A percentile compares a stretch with the other conserved stretches of the same genome.
These are phyloP conservation scores for Yarrowia galli DNA, from an alignment of 1,139 yeast genomes.

Conservation along the genomic window DNA sequence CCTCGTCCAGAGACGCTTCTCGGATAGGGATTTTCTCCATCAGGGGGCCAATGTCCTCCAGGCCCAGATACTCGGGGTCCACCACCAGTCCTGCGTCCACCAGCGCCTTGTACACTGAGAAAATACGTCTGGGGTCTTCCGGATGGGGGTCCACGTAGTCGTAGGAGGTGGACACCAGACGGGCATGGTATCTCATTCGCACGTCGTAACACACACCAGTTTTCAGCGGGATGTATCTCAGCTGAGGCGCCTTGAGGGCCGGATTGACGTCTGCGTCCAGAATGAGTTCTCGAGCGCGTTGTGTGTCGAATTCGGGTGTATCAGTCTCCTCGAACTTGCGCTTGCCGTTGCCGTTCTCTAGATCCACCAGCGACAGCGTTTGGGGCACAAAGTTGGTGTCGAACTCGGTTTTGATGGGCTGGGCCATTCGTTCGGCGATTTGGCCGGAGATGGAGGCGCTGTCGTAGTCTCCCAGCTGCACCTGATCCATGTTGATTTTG, in stretches of 20 bases:
- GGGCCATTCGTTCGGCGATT: conserved; percentile 30
- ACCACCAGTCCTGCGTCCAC: conserved; percentile 92
- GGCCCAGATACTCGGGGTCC: conserved; percentile 81
- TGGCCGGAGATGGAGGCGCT: conserved; percentile 35
- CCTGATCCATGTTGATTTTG: conserved; percentile 38
- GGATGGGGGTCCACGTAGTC: conserved; percentile 99
- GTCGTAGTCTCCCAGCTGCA: conserved; percentile 33
- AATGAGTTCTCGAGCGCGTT: conserved; percentile 32
- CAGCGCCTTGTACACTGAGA: conserved; percentile 87
- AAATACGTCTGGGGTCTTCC: conserved; percentile 96
- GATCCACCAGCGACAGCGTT: conserved; percentile 28
- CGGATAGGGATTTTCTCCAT: conserved; percentile 91
- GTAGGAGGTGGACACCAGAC: conserved; percentile 86
- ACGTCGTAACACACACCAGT: conserved; percentile 97
- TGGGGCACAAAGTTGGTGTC: conserved; percentile 36
- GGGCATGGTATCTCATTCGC: conserved; percentile 96
- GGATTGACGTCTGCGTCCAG: conserved; percentile 23
- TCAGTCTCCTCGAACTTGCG: conserved; percentile 39
- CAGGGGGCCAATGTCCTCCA: conserved; percentile 82
- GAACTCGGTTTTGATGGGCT: conserved; percentile 31
- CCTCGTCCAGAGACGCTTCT: conserved; percentile 87
- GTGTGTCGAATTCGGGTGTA: conserved; percentile 29
- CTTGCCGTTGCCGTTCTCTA: conserved; percentile 32
- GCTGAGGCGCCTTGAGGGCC: conserved; percentile 54
- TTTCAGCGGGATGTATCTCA: conserved; percentile 73